Base-by-base conservation (phyloP, 1,284 basidiomycete species). In the Ceratobasidium papillatum region DNA sequence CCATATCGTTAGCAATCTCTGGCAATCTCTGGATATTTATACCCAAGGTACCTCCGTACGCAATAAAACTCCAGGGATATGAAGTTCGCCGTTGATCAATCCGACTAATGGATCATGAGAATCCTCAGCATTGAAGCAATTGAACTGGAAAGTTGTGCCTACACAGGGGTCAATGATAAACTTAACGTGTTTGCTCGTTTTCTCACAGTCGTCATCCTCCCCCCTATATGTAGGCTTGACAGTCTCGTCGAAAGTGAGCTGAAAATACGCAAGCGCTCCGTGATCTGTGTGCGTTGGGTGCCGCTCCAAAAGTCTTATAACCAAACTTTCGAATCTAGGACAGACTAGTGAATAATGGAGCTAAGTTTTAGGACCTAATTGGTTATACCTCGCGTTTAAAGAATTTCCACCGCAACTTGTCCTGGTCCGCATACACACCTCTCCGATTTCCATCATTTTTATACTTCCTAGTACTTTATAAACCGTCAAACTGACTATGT, bases 191-290 rank as follows among this genome's bases (percentile, higher is more conserved):
- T n/a, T n/a, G n/a, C n/a, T 14, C 32, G 68, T 63, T 11, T 45
- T 77, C 87, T 66, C 79, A 91, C 91, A 88, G 80, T 94, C 93
- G 80, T 94, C 93, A 38, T 82, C 81, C 69, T 88, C 84, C 22
- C 93, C 93, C 75, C 81, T 84, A 79, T 91, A 94, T 36, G 86
- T 86, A 66, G 93, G 82, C 81, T 94, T 94, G 80, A 94, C 92
- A n/a, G 91, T 91, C 81, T 94, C 92, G 77, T 90, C 90, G 78
- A 94, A 94, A 1, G 90, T 88, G 78, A 93, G 90, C 91, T 93
- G 92, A 81, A 94, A 94, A 81, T 91, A 92, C 1, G 91, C 91
- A 77, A 94, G 81, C 75, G 91, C 93, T 12, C 90, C 88, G 0
- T 88, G 82, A 79, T 94, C 92, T 25, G 94, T 86, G 81, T 94